Conservation (phyloP, 768 basidiomycete genomes). For the Hebeloma cylindrosporum region DNA sequence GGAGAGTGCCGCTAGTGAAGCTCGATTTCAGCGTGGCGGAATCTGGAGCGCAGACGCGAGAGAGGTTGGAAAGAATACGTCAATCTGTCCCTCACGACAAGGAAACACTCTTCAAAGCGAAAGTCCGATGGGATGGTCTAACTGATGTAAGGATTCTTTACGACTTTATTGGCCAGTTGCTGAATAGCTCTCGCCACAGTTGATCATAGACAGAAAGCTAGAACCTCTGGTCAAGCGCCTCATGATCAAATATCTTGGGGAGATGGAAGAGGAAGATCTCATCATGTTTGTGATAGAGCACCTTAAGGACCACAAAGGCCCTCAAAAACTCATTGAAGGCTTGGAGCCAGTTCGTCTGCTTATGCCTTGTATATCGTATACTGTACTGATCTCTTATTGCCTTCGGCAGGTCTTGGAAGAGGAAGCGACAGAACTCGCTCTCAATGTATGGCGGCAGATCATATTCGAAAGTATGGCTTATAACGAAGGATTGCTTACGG, state of each 20-base stretch:
- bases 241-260: conserved; percentile 87
- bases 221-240: conserved; percentile 80
- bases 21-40: conserved; percentile 88
- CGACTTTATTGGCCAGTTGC: background rate
- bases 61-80: conserved; percentile 76
- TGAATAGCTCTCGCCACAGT: conserved; percentile 40
- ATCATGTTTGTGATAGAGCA: conserved; percentile 94
- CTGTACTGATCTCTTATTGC: background rate
- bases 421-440: conserved; percentile 78
- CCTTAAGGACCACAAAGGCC: conserved; percentile 85
- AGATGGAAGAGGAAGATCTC: conserved; percentile 90
- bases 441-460: conserved; percentile 86
- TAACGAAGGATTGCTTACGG: conserved; percentile 84
- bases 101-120: conserved; percentile 76
- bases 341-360: conserved; percentile 76
- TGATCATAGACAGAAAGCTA: conserved; percentile 80
- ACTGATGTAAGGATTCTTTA: conserved; percentile 62
- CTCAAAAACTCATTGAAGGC: conserved; percentile 84
- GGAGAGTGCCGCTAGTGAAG: conserved; percentile 85
- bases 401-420: conserved; percentile 80
- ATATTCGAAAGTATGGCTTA: conserved; percentile 96
- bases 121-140: conserved; percentile 90
- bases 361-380: background rate
- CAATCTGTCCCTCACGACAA: conserved; percentile 74
- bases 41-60: conserved; percentile 73